phyloP scores from a whole-genome alignment of 2,329 filamentous ascomycete genomes.

The Blumeria graminis region DNA sequence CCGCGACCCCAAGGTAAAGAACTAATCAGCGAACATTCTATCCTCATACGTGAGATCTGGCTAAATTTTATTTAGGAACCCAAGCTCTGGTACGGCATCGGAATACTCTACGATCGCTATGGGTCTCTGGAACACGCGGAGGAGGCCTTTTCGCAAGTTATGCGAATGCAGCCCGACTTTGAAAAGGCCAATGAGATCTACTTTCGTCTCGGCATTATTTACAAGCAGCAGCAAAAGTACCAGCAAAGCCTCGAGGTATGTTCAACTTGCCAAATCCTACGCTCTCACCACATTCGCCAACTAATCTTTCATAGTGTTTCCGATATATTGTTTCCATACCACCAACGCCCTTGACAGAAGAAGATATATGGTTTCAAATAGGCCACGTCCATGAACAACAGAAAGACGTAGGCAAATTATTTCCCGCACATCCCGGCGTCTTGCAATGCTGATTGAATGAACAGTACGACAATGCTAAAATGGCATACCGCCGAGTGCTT shows the following conservation, averaged over 20 bases:
- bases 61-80: conserved; percentile 38
- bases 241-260: conserved; percentile 69
- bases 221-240: conserved; percentile 95
- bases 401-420: conserved; percentile 57
- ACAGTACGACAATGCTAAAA: conserved; percentile 80
- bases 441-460: conserved; percentile 12
- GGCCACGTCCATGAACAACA: conserved; percentile 97
- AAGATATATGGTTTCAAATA: conserved; percentile 99
- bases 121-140: conserved; percentile 92
- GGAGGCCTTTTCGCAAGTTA: conserved; percentile 93
- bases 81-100: conserved; percentile 96
- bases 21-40: neutral
- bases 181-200: conserved; percentile 99
- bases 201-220: conserved; percentile 96
- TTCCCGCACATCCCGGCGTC: neutral
- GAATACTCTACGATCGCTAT: conserved; percentile 89
- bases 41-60: too few species aligned
- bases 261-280: conserved; percentile 6
- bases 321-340: conserved; percentile 92
- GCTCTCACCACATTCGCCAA: neutral
- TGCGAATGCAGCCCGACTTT: conserved; percentile 94
- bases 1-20: conserved; percentile 59
- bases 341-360: conserved; percentile 75
- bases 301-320: conserved; percentile 46
- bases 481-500: conserved; percentile 75